A percentile compares a stretch with the other conserved stretches of the same genome.
Evolutionary conservation across 768 basidiomycete genomes (phyloP).

Genomic region (Lyophyllum shimeji): DNA sequence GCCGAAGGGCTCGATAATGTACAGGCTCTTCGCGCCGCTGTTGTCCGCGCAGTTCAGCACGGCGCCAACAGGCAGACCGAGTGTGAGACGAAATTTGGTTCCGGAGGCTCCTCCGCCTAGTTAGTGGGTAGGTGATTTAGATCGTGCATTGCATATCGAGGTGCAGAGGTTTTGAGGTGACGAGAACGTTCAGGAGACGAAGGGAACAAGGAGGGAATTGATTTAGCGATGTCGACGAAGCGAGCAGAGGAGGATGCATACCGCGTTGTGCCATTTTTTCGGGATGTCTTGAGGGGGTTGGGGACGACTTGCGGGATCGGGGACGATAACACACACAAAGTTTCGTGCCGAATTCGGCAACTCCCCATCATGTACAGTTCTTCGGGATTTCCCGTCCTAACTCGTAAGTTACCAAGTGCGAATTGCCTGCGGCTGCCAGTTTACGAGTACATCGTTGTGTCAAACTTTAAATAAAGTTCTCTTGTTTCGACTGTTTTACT

Average conservation of each 20-base stretch:
- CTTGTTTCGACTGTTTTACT: too few species aligned
- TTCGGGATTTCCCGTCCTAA: constrained; percentile 22
- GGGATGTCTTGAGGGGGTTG: constrained; percentile 27
- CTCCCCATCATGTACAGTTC: constrained; percentile 24
- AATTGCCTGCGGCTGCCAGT: too few species aligned
- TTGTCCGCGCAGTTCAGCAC: constrained; percentile 99
- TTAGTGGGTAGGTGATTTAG: not conserved
- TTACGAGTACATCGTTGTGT: too few species aligned
- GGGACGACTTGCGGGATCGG: constrained; percentile 14
- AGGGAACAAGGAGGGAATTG: not conserved
- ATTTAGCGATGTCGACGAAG: constrained; percentile 8
- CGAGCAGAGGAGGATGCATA: constrained; percentile 14
- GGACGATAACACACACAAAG: constrained; percentile 22
- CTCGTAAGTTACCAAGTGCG: too few species aligned
- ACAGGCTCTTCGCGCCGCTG: constrained; percentile 96
- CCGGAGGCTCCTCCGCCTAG: constrained; percentile 71
- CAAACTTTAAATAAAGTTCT: too few species aligned
- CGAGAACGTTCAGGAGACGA: constrained; percentile 1
- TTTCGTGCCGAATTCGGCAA: constrained; percentile 26
- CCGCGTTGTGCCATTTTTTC: constrained; percentile 37
- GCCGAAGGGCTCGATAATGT: constrained; percentile 92
- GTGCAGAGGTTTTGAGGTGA: not conserved
- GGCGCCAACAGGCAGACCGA: constrained; percentile 92
- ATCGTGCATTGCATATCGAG: not conserved
- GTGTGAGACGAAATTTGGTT: constrained; percentile 95